Base-by-base conservation (phyloP, 2,329 filamentous ascomycete genomes). In the Xylaria multiplex region DNA sequence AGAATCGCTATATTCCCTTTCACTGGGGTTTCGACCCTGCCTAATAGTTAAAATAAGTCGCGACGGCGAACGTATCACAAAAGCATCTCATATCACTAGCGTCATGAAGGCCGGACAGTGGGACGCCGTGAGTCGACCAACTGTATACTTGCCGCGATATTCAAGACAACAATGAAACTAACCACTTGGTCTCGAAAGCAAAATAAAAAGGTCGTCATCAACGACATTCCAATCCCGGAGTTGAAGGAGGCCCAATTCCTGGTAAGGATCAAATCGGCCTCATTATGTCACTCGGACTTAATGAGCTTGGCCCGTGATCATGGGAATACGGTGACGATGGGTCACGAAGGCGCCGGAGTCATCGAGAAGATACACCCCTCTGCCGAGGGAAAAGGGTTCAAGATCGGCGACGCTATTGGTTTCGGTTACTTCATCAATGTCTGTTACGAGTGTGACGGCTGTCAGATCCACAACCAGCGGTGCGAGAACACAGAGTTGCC, bases 201-300 rank as follows among this genome's bases (percentile, higher is more conserved):
- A 67, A 64, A 64, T 4, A 52, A 58, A 46, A 60, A 61, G 40
- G 61, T 67, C 6, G 61, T 64, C n/a, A 58, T 67, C 43, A 67
- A 73, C 52, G 69, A 68, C 58, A 48, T 70, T 62, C 59, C 68
- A 61, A 49, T 67, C 62, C 59, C 71, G 60, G 62, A 70, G 62
- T 42, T 65, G 53, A 40, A 54, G 56, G 27, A 69, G 65, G 58
- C 71, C 65, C 43, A 60, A 22, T 53, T 67, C 30, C 46, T 67
- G 3, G 65, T 67, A 3, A 64, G 62, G 61, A 64, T 67, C 27
- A 63, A 64, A 40, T 67, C 65, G 19, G 65, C 65, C 2, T 67
- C 65, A 19, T 53, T 67, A 42, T 67, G 60, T 22, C 60, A 64
- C 46, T 60, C 55, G 3, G 60, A 64, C 48, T 43, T 67, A 9